Evolutionary conservation across 306 rosid species (phyloP), one percentile per base, ranked within the genome.

Genomic region (Vigna trinervia): DNA sequence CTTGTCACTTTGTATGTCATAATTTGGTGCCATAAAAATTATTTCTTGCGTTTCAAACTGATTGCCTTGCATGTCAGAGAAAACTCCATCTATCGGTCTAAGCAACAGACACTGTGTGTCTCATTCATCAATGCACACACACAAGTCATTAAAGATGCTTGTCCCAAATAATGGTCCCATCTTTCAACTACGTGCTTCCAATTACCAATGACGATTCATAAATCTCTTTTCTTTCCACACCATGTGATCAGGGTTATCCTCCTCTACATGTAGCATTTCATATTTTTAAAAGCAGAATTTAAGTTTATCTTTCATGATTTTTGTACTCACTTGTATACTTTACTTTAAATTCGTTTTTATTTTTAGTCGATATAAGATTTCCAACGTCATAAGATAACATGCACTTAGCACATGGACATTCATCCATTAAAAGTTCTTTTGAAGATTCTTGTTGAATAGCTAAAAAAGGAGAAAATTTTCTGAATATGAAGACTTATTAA

Each of bases 161-260:
- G 74, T 77, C 77, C 17, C 46, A 71, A 38, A 70, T 13, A 14
- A 61, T 50, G 74, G 20, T 51, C 57, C 12, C 51, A 19, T 26
- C 70, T 51, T 51, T 48, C 51, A 46, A 14, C 78, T 74, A 57
- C 47, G 4, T 85, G 81, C 17, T 47, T 78, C 72, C 83, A 73
- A 14, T 57, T 69, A 69, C 78, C 80, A 82, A 85, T 69, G 74
- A 19, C 1, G 23, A 75, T 83, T 0, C 5, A 58, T 23, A 19
- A n/a, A 52, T 52, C 54, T 50, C 39, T 71, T 69, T 74, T 63
- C 51, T 58, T 74, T 69, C 75, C 71, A 62, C 56, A 53, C 58
- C 84, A 75, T 80, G 83, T 73, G 86, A 78, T 15, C 28, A 52
- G n/a, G 34, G 68, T 56, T 32, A 67, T 19, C 30, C 1, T 43